These are phyloP conservation scores for Lactarius vividus DNA, from an alignment of 768 basidiomycete species.

Conservation along the genomic window DNA sequence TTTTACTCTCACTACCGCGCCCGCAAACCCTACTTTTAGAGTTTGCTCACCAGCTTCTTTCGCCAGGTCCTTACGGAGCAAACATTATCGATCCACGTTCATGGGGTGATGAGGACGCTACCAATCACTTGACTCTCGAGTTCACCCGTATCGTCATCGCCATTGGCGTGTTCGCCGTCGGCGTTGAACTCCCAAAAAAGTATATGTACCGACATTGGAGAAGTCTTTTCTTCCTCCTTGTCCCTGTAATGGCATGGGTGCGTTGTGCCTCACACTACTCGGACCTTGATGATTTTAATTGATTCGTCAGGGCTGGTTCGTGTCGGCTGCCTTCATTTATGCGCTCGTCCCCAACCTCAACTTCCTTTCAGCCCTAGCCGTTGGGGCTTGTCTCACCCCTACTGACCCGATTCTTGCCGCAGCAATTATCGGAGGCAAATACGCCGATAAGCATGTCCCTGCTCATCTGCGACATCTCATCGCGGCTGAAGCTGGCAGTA, in stretches of 20 bases:
- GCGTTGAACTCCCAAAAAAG: constrained; percentile 94
- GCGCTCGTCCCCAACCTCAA: constrained; percentile 85
- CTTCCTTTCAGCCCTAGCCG: constrained; percentile 85
- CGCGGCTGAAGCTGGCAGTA: constrained; percentile 82
- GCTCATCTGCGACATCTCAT: constrained; percentile 69
- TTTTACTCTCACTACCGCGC: neutral
- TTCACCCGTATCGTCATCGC: constrained; percentile 90
- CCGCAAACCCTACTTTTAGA: neutral
- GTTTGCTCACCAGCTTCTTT: neutral
- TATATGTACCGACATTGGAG: constrained; percentile 95
- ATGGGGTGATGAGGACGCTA: constrained; percentile 58
- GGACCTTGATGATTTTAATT: neutral
- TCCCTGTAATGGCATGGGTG: constrained; percentile 83
- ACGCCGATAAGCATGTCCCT: constrained; percentile 96
- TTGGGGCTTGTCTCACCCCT: constrained; percentile 90
- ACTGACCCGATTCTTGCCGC: constrained; percentile 95
- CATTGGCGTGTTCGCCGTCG: constrained; percentile 96
- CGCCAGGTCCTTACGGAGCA: constrained; percentile 74
- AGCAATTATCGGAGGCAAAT: constrained; percentile 92
- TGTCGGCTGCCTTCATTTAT: constrained; percentile 88
- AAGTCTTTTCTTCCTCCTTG: constrained; percentile 79
- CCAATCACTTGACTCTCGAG: constrained; percentile 86
- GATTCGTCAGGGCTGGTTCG: constrained; percentile 78
- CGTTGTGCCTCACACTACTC: constrained; percentile 32
- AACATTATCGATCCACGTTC: constrained; percentile 77